A percentile compares a stretch with the other conserved stretches of the same genome.
Evolutionary conservation across 768 basidiomycete species (phyloP).

Genomic region (Agrocybe chaxingu): DNA sequence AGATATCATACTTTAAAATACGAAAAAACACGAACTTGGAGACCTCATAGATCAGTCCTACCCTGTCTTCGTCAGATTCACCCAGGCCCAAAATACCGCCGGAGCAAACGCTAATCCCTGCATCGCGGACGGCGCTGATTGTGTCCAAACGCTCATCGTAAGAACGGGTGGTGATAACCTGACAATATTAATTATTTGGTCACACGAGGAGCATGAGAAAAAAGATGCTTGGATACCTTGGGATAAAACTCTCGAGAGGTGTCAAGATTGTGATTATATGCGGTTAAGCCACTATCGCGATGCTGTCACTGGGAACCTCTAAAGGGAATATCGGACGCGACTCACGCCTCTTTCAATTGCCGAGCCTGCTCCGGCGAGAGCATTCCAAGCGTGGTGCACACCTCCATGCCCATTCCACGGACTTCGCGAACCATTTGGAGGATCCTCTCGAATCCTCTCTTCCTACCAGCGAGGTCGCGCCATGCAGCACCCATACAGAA

Average conservation of each 20-base stretch:
- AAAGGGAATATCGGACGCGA: constrained; percentile 7
- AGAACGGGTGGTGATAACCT: constrained; percentile 94
- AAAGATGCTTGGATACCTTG: constrained; percentile 42
- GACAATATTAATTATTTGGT: constrained; percentile 6
- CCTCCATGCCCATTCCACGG: constrained; percentile 97
- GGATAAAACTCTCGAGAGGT: constrained; percentile 98
- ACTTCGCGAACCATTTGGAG: constrained; percentile 88
- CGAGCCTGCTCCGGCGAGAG: constrained; percentile 88
- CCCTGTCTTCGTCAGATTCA: constrained; percentile 84
- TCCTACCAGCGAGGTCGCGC: constrained; percentile 90
- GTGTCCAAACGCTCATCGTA: constrained; percentile 93
- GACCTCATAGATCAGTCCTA: constrained; percentile 93
- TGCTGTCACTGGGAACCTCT: constrained; percentile 6
- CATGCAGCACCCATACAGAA: constrained; percentile 99
- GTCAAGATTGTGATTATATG: constrained; percentile 98
- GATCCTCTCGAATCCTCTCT: constrained; percentile 91
- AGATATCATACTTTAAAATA: background rate
- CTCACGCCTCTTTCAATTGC: constrained; percentile 90
- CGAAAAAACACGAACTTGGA: constrained; percentile 59
- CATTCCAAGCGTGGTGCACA: constrained; percentile 99
- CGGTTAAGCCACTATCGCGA: constrained; percentile 74
- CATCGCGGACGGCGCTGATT: constrained; percentile 85
- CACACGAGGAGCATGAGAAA: background rate
- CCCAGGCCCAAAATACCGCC: constrained; percentile 96
- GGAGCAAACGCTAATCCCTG: constrained; percentile 96